Base-by-base conservation (phyloP, 306 rosid species). In the Vachellia pachyceras region DNA sequence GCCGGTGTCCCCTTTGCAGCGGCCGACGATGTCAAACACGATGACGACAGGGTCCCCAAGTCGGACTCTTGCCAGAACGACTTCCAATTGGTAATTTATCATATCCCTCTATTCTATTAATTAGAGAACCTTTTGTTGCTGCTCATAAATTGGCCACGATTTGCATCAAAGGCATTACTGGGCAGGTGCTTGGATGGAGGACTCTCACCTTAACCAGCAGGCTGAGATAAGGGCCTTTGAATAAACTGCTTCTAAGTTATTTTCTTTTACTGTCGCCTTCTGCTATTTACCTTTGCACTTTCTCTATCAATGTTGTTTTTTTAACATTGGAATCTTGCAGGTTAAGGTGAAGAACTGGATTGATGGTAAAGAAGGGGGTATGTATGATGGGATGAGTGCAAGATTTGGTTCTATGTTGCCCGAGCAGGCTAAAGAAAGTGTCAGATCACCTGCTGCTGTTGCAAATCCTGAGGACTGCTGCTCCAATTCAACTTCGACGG, bases 321-420 rank as follows among this genome's bases (percentile, higher is more conserved):
- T 6, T 47, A 71, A 49, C 52, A 14, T 42, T 60, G 73, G 49
- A 17, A 65, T 75, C 50, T 57, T 85, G 72, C 84, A 96, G 99
- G 85, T 90, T 25, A 93, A 89, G 90, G 91, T 92, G 72, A 76
- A 80, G 83, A 82, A 13, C 45, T 96, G 97, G 97, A 73, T 89
- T 46, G 86, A 89, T 83, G 94, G 90, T 45, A 79, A 65, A 17
- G 84, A 87, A 83, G 91, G 57, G 14, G 44, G 69, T 60, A 77
- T 46, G 82, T 54, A 82, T 12, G 80, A 77, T 50, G 98, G 90
- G 42, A 69, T 91, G 82, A 86, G 79, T 80, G 99, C 98, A 66
- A 80, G 40, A 57, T 96, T 96, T 74, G 97, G 99, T 80, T 83
- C 95, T 57, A 17, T 54, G 54, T 42, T 93, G 82, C 97, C 99